These are phyloP conservation scores for Chrysanthemum lavandulifolium DNA, from an alignment of 129 eudicot genomes.

Conservation along the genomic window DNA sequence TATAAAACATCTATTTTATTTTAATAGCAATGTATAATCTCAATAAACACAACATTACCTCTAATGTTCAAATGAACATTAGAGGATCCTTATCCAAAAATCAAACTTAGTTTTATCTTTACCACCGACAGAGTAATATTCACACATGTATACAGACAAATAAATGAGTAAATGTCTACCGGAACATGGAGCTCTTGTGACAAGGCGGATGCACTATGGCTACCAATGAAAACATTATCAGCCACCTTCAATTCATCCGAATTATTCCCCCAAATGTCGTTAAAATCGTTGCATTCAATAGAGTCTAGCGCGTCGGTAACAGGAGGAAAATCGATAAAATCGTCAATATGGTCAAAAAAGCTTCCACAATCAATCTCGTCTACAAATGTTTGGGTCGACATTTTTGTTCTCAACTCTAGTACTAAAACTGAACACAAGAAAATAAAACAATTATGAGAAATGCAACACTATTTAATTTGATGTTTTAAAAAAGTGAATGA, in stretches of 20 bases:
- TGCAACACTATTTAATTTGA: not conserved
- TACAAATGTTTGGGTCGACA: constrained; percentile 44
- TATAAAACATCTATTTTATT: too few relatives aligned
- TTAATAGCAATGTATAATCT: too few relatives aligned
- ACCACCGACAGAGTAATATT: constrained; percentile 11
- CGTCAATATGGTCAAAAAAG: constrained; percentile 79
- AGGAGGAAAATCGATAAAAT: constrained; percentile 64
- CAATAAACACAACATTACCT: too few relatives aligned
- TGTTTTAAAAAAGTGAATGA: constrained; percentile 14
- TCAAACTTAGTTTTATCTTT: not conserved
- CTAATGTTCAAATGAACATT: too few relatives aligned
- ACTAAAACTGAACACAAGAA: not conserved
- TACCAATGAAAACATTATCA: constrained; percentile 50
- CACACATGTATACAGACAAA: not conserved
- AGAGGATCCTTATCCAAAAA: too few relatives aligned
- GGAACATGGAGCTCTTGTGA: constrained; percentile 76
- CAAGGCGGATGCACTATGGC: constrained; percentile 33
- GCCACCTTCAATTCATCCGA: constrained; percentile 42
- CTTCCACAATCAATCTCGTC: constrained; percentile 75
- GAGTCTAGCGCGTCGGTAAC: constrained; percentile 45
- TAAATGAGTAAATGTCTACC: constrained; percentile 37
- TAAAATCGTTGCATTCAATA: constrained; percentile 46
- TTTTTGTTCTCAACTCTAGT: constrained; percentile 5
- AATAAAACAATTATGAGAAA: not conserved
- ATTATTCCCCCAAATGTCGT: constrained; percentile 49